phyloP scores from a whole-genome alignment of 345 rosid species.

The Euclidium syriacum region DNA sequence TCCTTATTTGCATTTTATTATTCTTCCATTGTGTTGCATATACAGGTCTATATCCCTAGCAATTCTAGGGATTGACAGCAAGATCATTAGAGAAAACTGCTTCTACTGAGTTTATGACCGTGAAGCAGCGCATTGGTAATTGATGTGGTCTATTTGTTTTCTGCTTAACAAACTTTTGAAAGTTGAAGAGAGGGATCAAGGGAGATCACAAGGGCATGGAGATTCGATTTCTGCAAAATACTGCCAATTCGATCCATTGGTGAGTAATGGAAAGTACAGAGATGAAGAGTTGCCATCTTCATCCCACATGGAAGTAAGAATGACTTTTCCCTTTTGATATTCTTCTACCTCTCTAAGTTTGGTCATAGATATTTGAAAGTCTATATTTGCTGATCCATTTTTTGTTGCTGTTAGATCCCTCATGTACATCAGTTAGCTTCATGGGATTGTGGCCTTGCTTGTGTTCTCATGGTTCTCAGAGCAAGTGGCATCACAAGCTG shows the following conservation, averaged over 20 bases:
- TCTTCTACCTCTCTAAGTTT: neutral
- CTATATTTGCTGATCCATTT: neutral
- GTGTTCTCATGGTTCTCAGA: constrained; percentile 79
- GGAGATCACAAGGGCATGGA: constrained; percentile 22
- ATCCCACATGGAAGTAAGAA: constrained; percentile 47
- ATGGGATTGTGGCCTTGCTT: constrained; percentile 98
- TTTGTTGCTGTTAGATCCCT: constrained; percentile 50
- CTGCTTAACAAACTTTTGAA: constrained; percentile 53
- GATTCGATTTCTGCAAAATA: constrained; percentile 14
- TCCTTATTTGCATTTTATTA: neutral
- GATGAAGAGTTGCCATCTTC: constrained; percentile 37
- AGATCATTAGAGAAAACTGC: neutral
- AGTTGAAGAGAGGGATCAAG: constrained; percentile 39
- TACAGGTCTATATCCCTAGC: constrained; percentile 1
- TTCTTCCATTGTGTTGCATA: neutral
- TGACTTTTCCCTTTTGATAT: neutral
- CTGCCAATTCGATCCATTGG: constrained; percentile 29
- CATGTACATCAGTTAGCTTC: constrained; percentile 71
- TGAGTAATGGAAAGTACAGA: constrained; percentile 19
- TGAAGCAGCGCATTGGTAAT: constrained; percentile 2
- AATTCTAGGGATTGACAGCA: neutral
- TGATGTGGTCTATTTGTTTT: constrained; percentile 68
- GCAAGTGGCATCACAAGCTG: constrained; percentile 55
- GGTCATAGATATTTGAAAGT: neutral
- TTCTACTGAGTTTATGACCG: neutral